Conservation (phyloP, 768 basidiomycete species). For the Suillus decipiens region DNA sequence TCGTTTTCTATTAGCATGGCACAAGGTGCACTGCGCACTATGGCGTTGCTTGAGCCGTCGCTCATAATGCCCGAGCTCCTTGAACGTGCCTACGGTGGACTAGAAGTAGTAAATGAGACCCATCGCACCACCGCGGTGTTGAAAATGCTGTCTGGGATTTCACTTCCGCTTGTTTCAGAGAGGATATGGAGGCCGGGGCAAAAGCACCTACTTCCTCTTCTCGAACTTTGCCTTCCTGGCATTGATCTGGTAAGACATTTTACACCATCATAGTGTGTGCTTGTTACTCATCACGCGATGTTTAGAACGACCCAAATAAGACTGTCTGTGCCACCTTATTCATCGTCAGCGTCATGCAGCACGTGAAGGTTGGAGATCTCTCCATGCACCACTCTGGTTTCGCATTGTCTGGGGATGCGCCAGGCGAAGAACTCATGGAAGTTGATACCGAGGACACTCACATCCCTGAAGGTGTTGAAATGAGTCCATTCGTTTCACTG, state of each 20-base stretch:
- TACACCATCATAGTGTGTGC: background rate
- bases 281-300: constrained; percentile 8
- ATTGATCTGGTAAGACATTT: constrained; percentile 72
- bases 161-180: constrained; percentile 76
- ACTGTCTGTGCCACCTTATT: constrained; percentile 81
- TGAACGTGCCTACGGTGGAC: constrained; percentile 86
- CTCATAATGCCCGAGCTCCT: constrained; percentile 90
- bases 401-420: constrained; percentile 53
- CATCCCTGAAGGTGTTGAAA: constrained; percentile 52
- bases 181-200: constrained; percentile 83
- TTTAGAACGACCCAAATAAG: constrained; percentile 78
- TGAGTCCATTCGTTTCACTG: constrained; percentile 37
- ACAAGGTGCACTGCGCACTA: constrained; percentile 72
- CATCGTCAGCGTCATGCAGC: constrained; percentile 70
- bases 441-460: constrained; percentile 46
- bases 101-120: constrained; percentile 95
- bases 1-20: constrained; percentile 77
- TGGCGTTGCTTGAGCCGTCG: constrained; percentile 80
- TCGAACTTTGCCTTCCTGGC: constrained; percentile 88
- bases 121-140: constrained; percentile 92
- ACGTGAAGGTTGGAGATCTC: constrained; percentile 77
- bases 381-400: constrained; percentile 61
- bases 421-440: constrained; percentile 56
- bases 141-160: constrained; percentile 76
- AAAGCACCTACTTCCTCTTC: constrained; percentile 82